phyloP scores from a whole-genome alignment of 2,329 filamentous ascomycete genomes.

The Trichophyton simii region DNA sequence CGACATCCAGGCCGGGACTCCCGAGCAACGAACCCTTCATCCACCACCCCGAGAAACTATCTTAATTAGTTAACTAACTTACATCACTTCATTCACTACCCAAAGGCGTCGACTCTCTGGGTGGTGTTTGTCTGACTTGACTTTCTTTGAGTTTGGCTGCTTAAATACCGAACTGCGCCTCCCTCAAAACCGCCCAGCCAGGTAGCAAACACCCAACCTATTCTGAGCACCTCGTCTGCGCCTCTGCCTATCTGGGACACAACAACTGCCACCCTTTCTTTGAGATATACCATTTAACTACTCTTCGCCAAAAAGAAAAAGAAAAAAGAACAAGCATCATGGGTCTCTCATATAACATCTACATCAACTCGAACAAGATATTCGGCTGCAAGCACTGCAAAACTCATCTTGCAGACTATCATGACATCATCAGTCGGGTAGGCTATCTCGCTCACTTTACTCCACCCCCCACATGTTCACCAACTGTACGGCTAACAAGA shows the following conservation, averaged over 20 bases:
- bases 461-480: neutral
- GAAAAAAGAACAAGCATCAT: slow-evolving; percentile 35
- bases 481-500: slow-evolving; percentile 6
- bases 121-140: neutral
- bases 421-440: slow-evolving; percentile 91
- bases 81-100: too few relatives aligned
- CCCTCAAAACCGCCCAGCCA: neutral
- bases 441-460: slow-evolving; percentile 23
- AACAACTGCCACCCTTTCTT: neutral
- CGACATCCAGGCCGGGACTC: too few relatives aligned
- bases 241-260: neutral
- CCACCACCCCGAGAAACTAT: too few relatives aligned
- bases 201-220: neutral
- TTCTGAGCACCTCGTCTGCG: neutral
- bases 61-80: too few relatives aligned
- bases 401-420: slow-evolving; percentile 85
- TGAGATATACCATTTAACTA: neutral
- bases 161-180: neutral
- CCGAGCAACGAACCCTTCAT: too few relatives aligned
- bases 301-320: neutral
- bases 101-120: too few relatives aligned
- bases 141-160: neutral
- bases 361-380: slow-evolving; percentile 73
- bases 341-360: slow-evolving; percentile 85
- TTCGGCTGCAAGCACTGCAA: slow-evolving; percentile 94